These are phyloP conservation scores for Fraxinus floribunda DNA, from an alignment of 305 asterid genomes.

Conservation along the genomic window DNA sequence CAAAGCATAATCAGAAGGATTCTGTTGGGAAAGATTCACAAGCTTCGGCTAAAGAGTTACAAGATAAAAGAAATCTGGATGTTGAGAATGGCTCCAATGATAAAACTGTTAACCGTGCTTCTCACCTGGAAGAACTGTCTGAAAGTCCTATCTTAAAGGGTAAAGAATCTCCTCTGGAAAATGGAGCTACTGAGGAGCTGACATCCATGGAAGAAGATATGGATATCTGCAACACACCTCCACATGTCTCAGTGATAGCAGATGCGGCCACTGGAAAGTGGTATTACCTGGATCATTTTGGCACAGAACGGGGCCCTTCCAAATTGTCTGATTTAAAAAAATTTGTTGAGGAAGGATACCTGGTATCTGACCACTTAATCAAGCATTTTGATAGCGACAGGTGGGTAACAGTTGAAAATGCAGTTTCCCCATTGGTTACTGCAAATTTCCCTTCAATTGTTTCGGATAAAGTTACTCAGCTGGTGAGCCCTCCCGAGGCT, in stretches of 20 bases:
- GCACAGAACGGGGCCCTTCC: constrained; percentile 86
- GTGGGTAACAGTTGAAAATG: constrained; percentile 96
- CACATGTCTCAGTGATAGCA: constrained; percentile 62
- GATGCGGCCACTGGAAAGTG: constrained; percentile 76
- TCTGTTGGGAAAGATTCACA: constrained; percentile 47
- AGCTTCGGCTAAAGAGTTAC: constrained; percentile 46
- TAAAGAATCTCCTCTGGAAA: constrained; percentile 54
- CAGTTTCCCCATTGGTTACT: constrained; percentile 82
- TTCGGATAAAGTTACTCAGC: constrained; percentile 78
- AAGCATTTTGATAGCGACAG: constrained; percentile 82
- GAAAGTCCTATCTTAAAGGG: constrained; percentile 40
- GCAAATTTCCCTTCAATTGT: constrained; percentile 62
- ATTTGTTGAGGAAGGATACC: constrained; percentile 75
- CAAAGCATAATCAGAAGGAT: constrained; percentile 53
- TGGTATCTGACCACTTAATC: constrained; percentile 89
- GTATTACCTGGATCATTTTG: constrained; percentile 79
- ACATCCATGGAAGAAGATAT: constrained; percentile 99
- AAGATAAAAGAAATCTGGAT: constrained; percentile 45
- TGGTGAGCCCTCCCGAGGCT: constrained; percentile 97
- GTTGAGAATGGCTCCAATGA: constrained; percentile 36
- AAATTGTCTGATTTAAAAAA: constrained; percentile 74
- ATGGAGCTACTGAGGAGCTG: constrained; percentile 61
- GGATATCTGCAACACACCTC: constrained; percentile 98
- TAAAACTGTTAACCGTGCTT: constrained; percentile 33
- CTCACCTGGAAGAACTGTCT: constrained; percentile 38